These are phyloP conservation scores for Deinandra increscens DNA, from an alignment of 129 eudicot species.

Conservation along the genomic window DNA sequence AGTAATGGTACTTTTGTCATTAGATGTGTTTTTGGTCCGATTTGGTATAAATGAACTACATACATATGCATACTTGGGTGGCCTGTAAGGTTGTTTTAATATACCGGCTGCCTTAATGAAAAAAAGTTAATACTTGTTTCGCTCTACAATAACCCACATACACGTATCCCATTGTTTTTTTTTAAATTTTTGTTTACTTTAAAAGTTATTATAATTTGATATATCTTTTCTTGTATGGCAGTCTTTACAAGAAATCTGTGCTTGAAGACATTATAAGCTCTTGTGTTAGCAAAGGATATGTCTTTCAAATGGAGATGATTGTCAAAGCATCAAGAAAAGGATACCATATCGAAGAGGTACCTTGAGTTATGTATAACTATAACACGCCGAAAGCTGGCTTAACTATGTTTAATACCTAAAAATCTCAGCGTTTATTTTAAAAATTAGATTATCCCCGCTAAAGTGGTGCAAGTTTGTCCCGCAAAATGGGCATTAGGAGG, in stretches of 20 bases:
- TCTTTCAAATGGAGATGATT: conserved; percentile 93
- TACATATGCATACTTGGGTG: background rate
- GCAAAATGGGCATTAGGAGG: too few species aligned
- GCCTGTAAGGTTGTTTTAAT: background rate
- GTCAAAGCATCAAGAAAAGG: conserved; percentile 96
- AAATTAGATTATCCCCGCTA: background rate
- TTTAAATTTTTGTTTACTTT: background rate
- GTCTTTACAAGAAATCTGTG: conserved; percentile 82
- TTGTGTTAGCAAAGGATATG: conserved; percentile 84
- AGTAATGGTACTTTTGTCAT: background rate
- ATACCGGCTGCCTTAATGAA: background rate
- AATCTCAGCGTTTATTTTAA: background rate
- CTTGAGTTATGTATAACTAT: background rate
- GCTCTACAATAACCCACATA: background rate
- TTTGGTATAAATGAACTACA: background rate
- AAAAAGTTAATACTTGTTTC: background rate
- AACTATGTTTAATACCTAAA: background rate
- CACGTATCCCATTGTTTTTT: background rate
- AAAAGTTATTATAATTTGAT: background rate
- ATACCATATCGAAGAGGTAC: conserved; percentile 86
- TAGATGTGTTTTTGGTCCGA: background rate
- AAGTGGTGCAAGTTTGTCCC: too few species aligned
- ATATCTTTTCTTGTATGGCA: conserved; percentile 17
- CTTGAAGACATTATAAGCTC: conserved; percentile 86
- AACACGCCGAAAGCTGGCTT: background rate